phyloP scores from a whole-genome alignment of 352 stramenopile genomes.

The Phytophthora agathidicida region DNA sequence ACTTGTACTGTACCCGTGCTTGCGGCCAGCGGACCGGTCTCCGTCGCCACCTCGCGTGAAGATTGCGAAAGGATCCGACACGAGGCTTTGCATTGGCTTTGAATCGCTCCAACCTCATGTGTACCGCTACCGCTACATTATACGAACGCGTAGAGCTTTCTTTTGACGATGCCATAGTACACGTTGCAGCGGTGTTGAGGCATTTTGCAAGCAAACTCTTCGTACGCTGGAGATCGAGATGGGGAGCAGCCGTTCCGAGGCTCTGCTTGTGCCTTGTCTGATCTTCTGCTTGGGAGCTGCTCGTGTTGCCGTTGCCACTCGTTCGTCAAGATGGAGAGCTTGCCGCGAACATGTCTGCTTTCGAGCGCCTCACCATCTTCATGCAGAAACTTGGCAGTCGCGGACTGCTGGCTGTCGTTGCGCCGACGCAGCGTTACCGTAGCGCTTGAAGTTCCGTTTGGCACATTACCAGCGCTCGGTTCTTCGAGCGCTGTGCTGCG shows the following conservation, averaged over 20 bases:
- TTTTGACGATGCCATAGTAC: too few species aligned
- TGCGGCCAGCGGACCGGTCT: slow-evolving; percentile 1
- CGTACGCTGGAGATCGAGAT: too few species aligned
- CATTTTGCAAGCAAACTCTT: too few species aligned
- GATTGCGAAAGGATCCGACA: slow-evolving; percentile 6
- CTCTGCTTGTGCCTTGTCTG: neutral
- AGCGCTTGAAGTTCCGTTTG: neutral
- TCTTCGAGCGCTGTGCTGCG: slow-evolving; percentile 1
- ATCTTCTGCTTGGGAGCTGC: slow-evolving; percentile 14
- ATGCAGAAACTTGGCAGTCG: slow-evolving; percentile 28
- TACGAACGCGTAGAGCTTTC: too few species aligned
- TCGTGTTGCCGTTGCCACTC: neutral
- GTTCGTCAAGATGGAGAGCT: slow-evolving; percentile 9
- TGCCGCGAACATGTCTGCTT: slow-evolving; percentile 22
- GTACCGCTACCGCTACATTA: too few species aligned
- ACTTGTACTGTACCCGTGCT: slow-evolving; percentile 5
- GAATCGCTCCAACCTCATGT: slow-evolving; percentile 5
- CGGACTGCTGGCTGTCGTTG: slow-evolving; percentile 16
- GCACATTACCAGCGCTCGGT: neutral
- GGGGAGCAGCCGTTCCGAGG: too few species aligned
- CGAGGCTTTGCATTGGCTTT: slow-evolving; percentile 9
- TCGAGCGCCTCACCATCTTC: slow-evolving; percentile 4
- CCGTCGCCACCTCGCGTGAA: slow-evolving; percentile 1
- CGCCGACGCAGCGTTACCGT: neutral
- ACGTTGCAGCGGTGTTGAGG: too few species aligned